phyloP scores from a whole-genome alignment of 83 land plant species.

The Thuja plicata region DNA sequence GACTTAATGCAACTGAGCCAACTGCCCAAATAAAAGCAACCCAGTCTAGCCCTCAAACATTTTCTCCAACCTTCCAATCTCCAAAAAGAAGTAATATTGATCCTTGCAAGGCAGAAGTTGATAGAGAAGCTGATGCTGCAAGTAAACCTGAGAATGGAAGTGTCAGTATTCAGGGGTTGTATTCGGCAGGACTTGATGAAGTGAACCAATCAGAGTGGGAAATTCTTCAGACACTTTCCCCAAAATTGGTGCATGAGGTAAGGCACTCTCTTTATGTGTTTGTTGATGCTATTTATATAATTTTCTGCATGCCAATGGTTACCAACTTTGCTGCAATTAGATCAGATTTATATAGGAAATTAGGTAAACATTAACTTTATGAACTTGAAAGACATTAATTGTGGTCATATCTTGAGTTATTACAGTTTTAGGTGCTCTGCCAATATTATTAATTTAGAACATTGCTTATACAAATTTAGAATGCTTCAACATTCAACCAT shows the following conservation, averaged over 20 bases:
- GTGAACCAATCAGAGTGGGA: background rate
- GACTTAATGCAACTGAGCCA: background rate
- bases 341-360: background rate
- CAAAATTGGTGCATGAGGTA: background rate
- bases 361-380: background rate
- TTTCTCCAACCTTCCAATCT: background rate
- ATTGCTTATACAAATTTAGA: too few relatives aligned
- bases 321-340: background rate
- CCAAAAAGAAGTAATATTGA: background rate
- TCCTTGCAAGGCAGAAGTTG: background rate
- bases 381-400: background rate
- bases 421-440: background rate
- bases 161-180: background rate
- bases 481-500: too few relatives aligned
- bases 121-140: background rate
- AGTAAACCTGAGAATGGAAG: background rate
- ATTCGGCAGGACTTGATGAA: background rate
- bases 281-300: background rate
- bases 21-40: background rate
- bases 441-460: too few relatives aligned
- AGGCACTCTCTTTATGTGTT: background rate
- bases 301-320: background rate
- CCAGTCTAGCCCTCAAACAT: background rate
- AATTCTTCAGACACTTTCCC: constrained; percentile 1
- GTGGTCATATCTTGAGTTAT: background rate